Evolutionary conservation across 1,284 basidiomycete genomes (phyloP).

Genomic region (Ustilago lituana): DNA sequence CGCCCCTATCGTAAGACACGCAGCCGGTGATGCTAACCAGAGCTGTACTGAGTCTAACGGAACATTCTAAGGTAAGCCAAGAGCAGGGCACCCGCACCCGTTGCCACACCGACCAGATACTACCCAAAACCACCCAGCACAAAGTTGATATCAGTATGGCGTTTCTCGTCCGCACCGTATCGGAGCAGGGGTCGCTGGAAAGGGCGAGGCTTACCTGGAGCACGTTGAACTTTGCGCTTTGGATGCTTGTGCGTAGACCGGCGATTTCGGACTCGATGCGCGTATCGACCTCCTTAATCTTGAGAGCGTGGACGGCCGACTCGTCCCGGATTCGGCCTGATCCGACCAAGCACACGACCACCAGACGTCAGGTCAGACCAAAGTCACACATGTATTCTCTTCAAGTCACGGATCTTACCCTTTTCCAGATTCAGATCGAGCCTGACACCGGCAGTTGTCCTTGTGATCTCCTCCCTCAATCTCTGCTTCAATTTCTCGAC

Average conservation of each 20-base stretch:
- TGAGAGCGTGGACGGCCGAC: conserved; percentile 88
- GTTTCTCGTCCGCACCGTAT: too few species aligned
- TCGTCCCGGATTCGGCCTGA: conserved; percentile 85
- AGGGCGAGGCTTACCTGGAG: conserved; percentile 48
- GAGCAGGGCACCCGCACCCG: conserved; percentile 84
- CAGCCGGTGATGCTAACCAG: too few species aligned
- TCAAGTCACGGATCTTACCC: conserved; percentile 70
- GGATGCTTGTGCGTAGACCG: conserved; percentile 85
- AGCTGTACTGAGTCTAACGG: conserved; percentile 30
- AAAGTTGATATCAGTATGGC: too few species aligned
- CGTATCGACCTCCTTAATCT: conserved; percentile 98
- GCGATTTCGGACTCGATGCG: conserved; percentile 97
- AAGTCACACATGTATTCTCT: too few species aligned
- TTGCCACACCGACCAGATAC: conserved; percentile 72
- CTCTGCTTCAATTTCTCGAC: conserved; percentile 96
- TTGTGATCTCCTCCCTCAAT: conserved; percentile 80
- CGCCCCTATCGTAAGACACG: too few species aligned
- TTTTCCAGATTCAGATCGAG: conserved; percentile 97
- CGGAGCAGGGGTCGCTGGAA: too few species aligned
- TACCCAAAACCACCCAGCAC: conserved; percentile 19
- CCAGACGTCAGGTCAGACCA: background rate
- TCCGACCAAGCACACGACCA: background rate
- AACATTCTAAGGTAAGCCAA: conserved; percentile 79
- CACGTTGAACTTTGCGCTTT: conserved; percentile 81
- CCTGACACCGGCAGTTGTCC: conserved; percentile 92